phyloP scores from a whole-genome alignment of 1,139 yeast species.

The Kurtzmaniella natalensis region DNA sequence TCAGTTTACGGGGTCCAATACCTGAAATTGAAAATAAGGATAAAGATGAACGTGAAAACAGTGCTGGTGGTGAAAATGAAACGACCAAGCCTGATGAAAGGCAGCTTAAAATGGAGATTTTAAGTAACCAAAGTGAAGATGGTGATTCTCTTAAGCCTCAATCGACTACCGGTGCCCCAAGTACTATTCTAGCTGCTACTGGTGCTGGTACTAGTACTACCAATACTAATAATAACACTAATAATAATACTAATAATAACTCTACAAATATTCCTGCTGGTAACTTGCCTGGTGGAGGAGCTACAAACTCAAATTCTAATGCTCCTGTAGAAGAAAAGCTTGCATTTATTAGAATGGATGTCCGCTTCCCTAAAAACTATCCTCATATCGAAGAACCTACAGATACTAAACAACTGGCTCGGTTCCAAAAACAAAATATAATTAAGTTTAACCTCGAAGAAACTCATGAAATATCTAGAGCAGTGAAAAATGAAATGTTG shows the following conservation, averaged over 20 bases:
- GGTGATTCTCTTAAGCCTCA: not conserved
- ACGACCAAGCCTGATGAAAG: slow-evolving; percentile 9
- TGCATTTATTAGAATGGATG: slow-evolving; percentile 64
- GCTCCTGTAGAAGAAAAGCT: slow-evolving; percentile 52
- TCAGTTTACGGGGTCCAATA: slow-evolving; percentile 79
- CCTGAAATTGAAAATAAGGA: slow-evolving; percentile 5
- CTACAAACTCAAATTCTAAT: no score
- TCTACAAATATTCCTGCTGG: slow-evolving; percentile 5
- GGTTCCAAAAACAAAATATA: slow-evolving; percentile 20
- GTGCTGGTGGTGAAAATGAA: slow-evolving; percentile 6
- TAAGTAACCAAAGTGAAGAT: slow-evolving; percentile 3
- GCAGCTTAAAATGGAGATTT: not conserved
- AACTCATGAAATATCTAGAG: slow-evolving; percentile 57
- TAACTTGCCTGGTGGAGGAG: not conserved
- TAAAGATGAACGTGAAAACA: slow-evolving; percentile 6
- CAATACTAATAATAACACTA: not conserved
- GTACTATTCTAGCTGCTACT: not conserved
- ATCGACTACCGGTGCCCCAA: not conserved
- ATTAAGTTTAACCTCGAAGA: slow-evolving; percentile 68
- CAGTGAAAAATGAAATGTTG: slow-evolving; percentile 46
- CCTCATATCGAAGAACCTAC: slow-evolving; percentile 55
- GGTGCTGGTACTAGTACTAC: not conserved
- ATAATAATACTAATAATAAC: slow-evolving; percentile 9
- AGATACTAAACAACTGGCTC: slow-evolving; percentile 15
- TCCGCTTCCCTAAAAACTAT: slow-evolving; percentile 66